Evolutionary conservation across 2,329 filamentous ascomycete species (phyloP).

Genomic region (Paracoccidioides brasiliensis): DNA sequence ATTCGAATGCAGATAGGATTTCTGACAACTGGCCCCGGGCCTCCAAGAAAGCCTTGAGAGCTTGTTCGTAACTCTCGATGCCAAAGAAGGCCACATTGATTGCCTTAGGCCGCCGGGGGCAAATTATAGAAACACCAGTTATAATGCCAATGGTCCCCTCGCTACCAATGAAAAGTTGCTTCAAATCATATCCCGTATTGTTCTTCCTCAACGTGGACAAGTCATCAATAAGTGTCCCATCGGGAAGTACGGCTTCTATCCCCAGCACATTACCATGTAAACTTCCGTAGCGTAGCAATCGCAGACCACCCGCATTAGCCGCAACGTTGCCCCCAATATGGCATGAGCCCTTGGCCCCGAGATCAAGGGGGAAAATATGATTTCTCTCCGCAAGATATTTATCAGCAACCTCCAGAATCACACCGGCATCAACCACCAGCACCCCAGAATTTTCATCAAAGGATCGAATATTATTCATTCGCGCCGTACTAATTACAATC

Average conservation of each 20-base stretch:
- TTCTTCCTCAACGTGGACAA: slow-evolving; percentile 86
- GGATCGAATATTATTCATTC: slow-evolving; percentile 81
- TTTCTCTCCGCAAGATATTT: slow-evolving; percentile 68
- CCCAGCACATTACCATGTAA: slow-evolving; percentile 87
- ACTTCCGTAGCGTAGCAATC: slow-evolving; percentile 83
- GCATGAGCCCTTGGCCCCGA: slow-evolving; percentile 96
- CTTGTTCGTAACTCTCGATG: slow-evolving; percentile 78
- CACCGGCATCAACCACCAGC: slow-evolving; percentile 79
- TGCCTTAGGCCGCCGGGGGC: slow-evolving; percentile 73
- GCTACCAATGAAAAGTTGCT: slow-evolving; percentile 90
- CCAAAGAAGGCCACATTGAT: slow-evolving; percentile 94
- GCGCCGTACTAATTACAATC: slow-evolving; percentile 79
- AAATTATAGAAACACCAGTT: slow-evolving; percentile 78
- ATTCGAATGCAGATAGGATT: slow-evolving; percentile 92
- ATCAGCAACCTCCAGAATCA: slow-evolving; percentile 81
- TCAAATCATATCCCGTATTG: slow-evolving; percentile 96
- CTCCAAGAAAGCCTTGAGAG: slow-evolving; percentile 71
- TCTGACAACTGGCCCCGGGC: slow-evolving; percentile 85
- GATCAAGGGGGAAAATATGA: slow-evolving; percentile 87
- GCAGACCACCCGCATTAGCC: slow-evolving; percentile 85
- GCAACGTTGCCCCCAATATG: slow-evolving; percentile 93
- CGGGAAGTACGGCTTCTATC: slow-evolving; percentile 82
- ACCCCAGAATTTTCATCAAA: slow-evolving; percentile 91
- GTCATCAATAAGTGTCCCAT: slow-evolving; percentile 85
- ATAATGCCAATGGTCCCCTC: slow-evolving; percentile 94